Percentiles rank a stretch among this genome's conserved stretches.
Conservation (phyloP, 2,329 filamentous ascomycete genomes). For the Trichoderma semiorbis region DNA sequence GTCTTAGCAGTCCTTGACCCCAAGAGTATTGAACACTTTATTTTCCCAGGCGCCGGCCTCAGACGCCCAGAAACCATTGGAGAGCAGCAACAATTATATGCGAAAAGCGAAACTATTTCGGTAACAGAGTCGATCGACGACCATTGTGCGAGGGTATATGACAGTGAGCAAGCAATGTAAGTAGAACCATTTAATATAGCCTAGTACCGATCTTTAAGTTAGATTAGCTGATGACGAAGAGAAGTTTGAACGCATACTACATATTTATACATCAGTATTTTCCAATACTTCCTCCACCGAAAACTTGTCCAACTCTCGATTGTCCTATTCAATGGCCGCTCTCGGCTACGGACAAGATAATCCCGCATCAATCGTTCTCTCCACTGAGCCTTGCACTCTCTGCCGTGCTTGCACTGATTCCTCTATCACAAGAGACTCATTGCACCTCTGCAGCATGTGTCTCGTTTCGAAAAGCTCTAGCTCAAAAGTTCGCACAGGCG, state of each 20-base stretch:
- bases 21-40: background rate
- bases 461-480: background rate
- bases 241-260: constrained; percentile 6
- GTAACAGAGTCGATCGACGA: background rate
- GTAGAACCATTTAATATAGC: background rate
- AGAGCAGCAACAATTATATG: background rate
- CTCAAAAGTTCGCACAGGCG: background rate
- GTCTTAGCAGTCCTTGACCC: background rate
- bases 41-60: background rate
- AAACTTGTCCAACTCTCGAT: background rate
- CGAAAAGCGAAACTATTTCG: background rate
- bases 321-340: background rate
- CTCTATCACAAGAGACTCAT: background rate
- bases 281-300: background rate
- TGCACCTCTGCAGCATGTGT: background rate
- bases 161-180: background rate
- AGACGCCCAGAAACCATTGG: background rate
- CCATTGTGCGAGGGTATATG: background rate
- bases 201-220: background rate
- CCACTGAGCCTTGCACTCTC: background rate
- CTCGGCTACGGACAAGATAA: background rate
- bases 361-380: background rate
- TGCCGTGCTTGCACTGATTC: background rate
- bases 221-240: background rate
- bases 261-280: constrained; percentile 1